Percentiles rank a stretch among this genome's conserved stretches.
Conservation (phyloP, 2,329 filamentous ascomycete genomes). For the Penicillium sp. region DNA sequence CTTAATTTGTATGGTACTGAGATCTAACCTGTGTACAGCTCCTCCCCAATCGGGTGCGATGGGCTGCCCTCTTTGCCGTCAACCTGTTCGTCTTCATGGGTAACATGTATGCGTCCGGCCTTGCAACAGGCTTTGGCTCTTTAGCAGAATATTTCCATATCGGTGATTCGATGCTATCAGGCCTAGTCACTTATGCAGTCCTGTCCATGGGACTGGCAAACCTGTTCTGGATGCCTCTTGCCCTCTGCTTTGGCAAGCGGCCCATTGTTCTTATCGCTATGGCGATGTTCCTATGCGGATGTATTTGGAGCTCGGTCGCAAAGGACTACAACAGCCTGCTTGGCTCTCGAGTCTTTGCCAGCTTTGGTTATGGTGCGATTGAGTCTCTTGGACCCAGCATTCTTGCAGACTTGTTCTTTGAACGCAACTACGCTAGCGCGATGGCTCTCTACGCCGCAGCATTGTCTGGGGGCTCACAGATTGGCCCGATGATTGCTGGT, state of each 20-base stretch:
- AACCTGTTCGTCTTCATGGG: constrained; percentile 31
- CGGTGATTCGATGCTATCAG: constrained; percentile 16
- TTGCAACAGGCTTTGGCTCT: constrained; percentile 26
- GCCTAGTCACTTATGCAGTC: constrained; percentile 25
- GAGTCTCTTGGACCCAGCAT: constrained; percentile 37
- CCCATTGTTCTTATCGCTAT: constrained; percentile 33
- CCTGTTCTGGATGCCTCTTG: constrained; percentile 38
- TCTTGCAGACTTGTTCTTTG: constrained; percentile 30
- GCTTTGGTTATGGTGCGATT: constrained; percentile 31
- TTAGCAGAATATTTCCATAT: constrained; percentile 23
- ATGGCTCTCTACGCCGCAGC: constrained; percentile 37
- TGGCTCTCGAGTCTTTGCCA: constrained; percentile 33
- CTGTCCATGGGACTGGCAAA: constrained; percentile 31
- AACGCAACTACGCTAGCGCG: constrained; percentile 28
- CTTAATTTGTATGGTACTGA: not conserved
- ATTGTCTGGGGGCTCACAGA: constrained; percentile 35
- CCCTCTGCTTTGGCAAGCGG: constrained; percentile 41
- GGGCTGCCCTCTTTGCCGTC: constrained; percentile 28
- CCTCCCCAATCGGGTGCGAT: constrained; percentile 24
- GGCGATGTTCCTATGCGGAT: constrained; percentile 30
- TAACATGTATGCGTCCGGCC: constrained; percentile 30
- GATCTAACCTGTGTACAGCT: constrained; percentile 9
- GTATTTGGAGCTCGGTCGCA: constrained; percentile 35
- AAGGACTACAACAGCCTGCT: constrained; percentile 32
- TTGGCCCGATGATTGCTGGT: constrained; percentile 38